Evolutionary conservation across 2,329 filamentous ascomycete genomes (phyloP).

Genomic region (Gnomoniopsis sp.): DNA sequence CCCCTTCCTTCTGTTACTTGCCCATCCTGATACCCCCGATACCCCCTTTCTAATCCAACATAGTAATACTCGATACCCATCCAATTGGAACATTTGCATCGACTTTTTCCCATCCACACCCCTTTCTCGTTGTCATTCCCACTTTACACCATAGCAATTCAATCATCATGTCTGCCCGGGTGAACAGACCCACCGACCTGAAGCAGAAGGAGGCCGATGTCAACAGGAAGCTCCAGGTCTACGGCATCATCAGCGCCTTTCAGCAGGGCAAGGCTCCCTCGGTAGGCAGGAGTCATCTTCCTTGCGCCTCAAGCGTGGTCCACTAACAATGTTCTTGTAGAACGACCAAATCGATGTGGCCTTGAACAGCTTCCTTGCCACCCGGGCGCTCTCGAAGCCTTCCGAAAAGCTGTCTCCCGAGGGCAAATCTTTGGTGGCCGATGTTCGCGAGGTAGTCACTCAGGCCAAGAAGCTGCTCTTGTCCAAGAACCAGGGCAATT

Average conservation of each 20-base stretch:
- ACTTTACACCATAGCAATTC: neutral
- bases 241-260: slow-evolving; percentile 85
- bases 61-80: neutral
- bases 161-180: slow-evolving; percentile 32
- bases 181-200: slow-evolving; percentile 71
- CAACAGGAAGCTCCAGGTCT: slow-evolving; percentile 91
- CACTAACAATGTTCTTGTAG: slow-evolving; percentile 36
- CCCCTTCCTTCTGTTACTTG: neutral
- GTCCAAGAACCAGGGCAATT: slow-evolving; percentile 91
- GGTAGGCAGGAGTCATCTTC: slow-evolving; percentile 44
- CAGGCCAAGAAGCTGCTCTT: slow-evolving; percentile 82
- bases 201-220: slow-evolving; percentile 82
- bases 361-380: slow-evolving; percentile 80
- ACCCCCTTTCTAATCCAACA: neutral
- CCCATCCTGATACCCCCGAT: neutral
- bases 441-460: slow-evolving; percentile 75
- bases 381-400: slow-evolving; percentile 65
- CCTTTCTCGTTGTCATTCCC: neutral
- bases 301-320: neutral
- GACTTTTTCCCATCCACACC: neutral
- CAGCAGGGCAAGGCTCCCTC: slow-evolving; percentile 87
- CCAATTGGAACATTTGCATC: neutral
- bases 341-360: slow-evolving; percentile 96
- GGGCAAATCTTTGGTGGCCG: slow-evolving; percentile 72
- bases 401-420: slow-evolving; percentile 77